Conservation (phyloP, 2,329 filamentous ascomycete genomes). For the Epichloe festucae region DNA sequence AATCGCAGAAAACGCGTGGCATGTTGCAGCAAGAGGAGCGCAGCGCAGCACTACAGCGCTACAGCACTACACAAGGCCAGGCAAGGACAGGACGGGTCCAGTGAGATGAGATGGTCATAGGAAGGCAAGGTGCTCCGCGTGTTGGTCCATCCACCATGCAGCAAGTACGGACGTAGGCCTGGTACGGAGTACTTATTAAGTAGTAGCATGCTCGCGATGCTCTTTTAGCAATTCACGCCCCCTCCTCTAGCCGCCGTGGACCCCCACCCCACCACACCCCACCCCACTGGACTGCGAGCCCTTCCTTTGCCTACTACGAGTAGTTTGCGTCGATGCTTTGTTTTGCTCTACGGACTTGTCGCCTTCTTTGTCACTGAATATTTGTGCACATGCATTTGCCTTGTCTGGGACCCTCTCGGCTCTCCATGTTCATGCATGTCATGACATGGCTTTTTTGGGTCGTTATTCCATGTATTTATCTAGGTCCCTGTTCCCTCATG, state of each 20-base stretch:
- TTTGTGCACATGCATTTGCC: constrained; percentile 10
- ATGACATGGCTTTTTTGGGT: constrained; percentile 9
- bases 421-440: constrained; percentile 26
- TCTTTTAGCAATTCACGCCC: not conserved
- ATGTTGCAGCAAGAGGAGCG: not conserved
- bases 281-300: not conserved
- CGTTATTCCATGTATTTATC: constrained; percentile 3
- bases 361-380: constrained; percentile 9
- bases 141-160: too few relatives aligned
- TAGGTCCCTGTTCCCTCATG: constrained; percentile 1
- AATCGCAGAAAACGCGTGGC: not conserved
- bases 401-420: constrained; percentile 19
- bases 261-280: not conserved
- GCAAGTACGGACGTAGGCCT: too few relatives aligned
- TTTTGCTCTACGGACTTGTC: not conserved
- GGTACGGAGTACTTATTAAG: too few relatives aligned
- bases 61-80: not conserved
- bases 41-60: not conserved
- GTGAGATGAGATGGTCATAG: too few relatives aligned
- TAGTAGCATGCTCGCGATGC: too few relatives aligned
- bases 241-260: constrained; percentile 1
- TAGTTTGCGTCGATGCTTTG: not conserved
- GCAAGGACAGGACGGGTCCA: too few relatives aligned
- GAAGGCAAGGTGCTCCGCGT: too few relatives aligned
- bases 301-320: not conserved